Base-by-base conservation (phyloP, 2,329 filamentous ascomycete genomes). In the Bertia moriformis region DNA sequence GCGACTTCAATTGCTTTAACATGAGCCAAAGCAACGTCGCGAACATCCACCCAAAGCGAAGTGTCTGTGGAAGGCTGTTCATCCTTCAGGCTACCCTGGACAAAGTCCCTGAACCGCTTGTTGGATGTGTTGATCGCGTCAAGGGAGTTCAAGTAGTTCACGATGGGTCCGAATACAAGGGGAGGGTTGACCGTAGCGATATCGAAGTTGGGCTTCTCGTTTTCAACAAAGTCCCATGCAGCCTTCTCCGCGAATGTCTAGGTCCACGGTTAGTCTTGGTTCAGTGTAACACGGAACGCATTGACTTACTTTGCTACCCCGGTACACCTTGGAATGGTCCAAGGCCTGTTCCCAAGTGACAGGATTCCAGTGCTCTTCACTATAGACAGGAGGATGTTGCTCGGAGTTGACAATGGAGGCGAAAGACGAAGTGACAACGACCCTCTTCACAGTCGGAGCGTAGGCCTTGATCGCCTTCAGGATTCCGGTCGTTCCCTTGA, bases 91-190 rank as follows among this genome's bases (percentile, higher is more conserved):
- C 71, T 68, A 1, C 81, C 82, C 4, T 65, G 67, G n/a, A 79
- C 65, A 39, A 83, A 58, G 43, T 78, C 67, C 5, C 71, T 62
- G 40, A 85, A 67, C 15, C 77, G 70, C 46, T 76, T 67, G 53
- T 86, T 87, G 13, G 78, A 83, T 1, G 79, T 83, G 59, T 87
- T 88, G 44, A 87, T 61, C 2, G 60, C 61, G n/a, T 73, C 68
- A 1, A 83, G 62, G 17, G 62, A 67, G 43, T 75, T 69, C 2
- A 86, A 63, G 45, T 76, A 74, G 46, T 79, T 69, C 38, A 76
- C 68, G 4, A 80, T 57, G 0, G 78, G 77, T 0, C 78, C 78
- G 30, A 80, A 69, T 0, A 77, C 73, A 40, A 73, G 62, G 0
- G 77, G 76, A 39, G 72, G 71, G 49, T 73, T 73, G 47, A 83